phyloP scores from a whole-genome alignment of 345 rosid genomes.

The Bruguiera parviflora region DNA sequence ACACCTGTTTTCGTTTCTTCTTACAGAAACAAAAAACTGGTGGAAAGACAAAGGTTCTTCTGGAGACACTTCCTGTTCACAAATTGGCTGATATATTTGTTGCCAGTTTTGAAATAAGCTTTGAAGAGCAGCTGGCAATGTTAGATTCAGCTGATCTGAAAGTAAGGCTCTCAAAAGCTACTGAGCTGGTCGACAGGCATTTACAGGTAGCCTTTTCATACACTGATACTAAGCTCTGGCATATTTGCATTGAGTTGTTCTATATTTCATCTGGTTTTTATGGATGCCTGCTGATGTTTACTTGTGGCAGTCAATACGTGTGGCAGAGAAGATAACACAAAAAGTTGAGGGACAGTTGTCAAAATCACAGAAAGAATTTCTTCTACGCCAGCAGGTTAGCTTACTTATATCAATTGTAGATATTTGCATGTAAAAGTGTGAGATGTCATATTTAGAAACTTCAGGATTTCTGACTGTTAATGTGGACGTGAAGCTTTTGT shows the following conservation, averaged over 20 bases:
- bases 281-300: conserved; percentile 27
- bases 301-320: conserved; percentile 91
- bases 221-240: conserved; percentile 10
- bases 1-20: conserved; percentile 17
- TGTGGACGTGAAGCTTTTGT: no score
- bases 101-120: conserved; percentile 98
- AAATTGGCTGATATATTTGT: conserved; percentile 99
- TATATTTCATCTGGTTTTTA: conserved; percentile 19
- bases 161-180: conserved; percentile 91
- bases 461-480: not conserved
- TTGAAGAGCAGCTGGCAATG: conserved; percentile 94
- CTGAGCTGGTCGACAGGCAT: conserved; percentile 96
- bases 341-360: conserved; percentile 98
- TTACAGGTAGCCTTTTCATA: conserved; percentile 62
- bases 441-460: not conserved
- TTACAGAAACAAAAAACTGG: conserved; percentile 88
- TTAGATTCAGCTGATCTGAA: conserved; percentile 92
- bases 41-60: conserved; percentile 88
- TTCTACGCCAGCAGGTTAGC: conserved; percentile 96
- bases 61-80: conserved; percentile 97
- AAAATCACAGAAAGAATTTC: conserved; percentile 98
- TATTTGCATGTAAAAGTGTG: not conserved
- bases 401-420: conserved; percentile 8
- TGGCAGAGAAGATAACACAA: conserved; percentile 97
- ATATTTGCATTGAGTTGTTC: conserved; percentile 9